Percentiles rank a stretch among this genome's conserved stretches.
These are phyloP conservation scores for Rhodotorula sp. DNA, from an alignment of 1,284 basidiomycete genomes.

Conservation along the genomic window DNA sequence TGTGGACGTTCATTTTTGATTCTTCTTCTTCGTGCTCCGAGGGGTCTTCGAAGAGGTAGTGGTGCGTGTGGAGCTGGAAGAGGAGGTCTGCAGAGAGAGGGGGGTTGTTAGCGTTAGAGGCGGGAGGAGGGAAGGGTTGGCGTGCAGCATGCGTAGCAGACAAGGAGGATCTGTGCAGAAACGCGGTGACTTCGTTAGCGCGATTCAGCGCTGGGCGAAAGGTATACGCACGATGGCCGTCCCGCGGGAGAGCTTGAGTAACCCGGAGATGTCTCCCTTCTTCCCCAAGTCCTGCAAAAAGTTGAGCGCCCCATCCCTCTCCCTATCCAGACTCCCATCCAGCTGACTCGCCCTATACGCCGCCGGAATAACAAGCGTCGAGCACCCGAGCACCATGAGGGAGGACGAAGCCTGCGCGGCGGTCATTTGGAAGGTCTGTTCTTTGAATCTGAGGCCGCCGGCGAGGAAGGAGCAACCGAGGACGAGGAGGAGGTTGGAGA, in stretches of 20 bases:
- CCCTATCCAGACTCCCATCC: constrained; percentile 17
- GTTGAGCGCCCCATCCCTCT: constrained; percentile 5
- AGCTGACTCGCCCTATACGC: constrained; percentile 43
- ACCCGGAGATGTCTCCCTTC: constrained; percentile 50
- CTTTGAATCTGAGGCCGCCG: constrained; percentile 60
- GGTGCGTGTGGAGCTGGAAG: constrained; percentile 58
- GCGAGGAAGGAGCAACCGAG: constrained; percentile 78
- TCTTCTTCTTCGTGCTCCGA: constrained; percentile 56
- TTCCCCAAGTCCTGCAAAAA: constrained; percentile 17
- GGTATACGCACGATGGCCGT: constrained; percentile 60
- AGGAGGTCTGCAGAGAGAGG: constrained; percentile 42
- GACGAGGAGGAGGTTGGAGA: constrained; percentile 70
- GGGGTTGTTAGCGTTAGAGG: constrained; percentile 45
- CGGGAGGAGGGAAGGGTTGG: not conserved
- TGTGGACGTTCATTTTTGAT: constrained; percentile 65
- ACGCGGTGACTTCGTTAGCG: no score
- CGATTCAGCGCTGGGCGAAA: not conserved
- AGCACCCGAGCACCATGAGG: constrained; percentile 35
- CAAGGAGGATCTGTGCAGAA: constrained; percentile 59
- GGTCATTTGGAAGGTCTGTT: constrained; percentile 73
- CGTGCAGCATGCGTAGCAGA: constrained; percentile 69
- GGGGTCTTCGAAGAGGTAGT: constrained; percentile 53
- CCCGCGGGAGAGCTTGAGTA: constrained; percentile 76
- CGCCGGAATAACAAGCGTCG: constrained; percentile 45
- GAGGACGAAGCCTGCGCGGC: constrained; percentile 75